Percentiles rank a stretch among this genome's conserved stretches.
Evolutionary conservation across 2,329 filamentous ascomycete genomes (phyloP).

Genomic region (Colletotrichum lupini): DNA sequence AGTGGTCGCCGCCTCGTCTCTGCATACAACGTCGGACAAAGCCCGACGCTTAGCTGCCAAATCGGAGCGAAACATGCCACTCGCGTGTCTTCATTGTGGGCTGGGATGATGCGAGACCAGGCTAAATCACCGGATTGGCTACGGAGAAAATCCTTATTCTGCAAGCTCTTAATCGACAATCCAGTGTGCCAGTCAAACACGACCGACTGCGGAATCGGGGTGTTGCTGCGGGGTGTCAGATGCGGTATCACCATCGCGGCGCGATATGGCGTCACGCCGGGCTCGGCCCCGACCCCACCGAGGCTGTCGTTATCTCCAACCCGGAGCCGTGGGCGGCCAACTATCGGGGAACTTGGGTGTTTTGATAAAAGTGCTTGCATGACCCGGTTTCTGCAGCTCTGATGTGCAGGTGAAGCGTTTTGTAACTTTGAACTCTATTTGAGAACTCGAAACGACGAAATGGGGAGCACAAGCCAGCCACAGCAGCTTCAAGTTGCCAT

Average conservation of each 20-base stretch:
- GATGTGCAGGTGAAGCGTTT: neutral
- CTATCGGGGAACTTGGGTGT: neutral
- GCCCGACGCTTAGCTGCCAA: constrained; percentile 5
- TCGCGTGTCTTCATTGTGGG: constrained; percentile 24
- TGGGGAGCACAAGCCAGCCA: neutral
- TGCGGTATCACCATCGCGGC: constrained; percentile 28
- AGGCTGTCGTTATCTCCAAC: constrained; percentile 17
- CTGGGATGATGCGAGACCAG: constrained; percentile 16
- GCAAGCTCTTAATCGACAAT: constrained; percentile 3
- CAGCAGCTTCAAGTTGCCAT: constrained; percentile 54
- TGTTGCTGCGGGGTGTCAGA: constrained; percentile 20
- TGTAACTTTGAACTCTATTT: neutral
- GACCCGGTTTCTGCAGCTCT: neutral
- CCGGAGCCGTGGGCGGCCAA: constrained; percentile 1
- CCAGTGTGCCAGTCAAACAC: neutral
- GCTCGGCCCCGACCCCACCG: constrained; percentile 31
- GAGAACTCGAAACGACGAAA: neutral
- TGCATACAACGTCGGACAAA: constrained; percentile 6
- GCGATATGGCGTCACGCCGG: constrained; percentile 33
- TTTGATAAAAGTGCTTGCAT: constrained; percentile 13
- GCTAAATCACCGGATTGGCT: constrained; percentile 7
- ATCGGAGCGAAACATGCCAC: constrained; percentile 15
- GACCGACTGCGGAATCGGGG: neutral
- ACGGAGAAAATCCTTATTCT: neutral
- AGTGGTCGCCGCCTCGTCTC: neutral